Conservation (phyloP, 208 protist species). For the Porcisia hertigi region DNA sequence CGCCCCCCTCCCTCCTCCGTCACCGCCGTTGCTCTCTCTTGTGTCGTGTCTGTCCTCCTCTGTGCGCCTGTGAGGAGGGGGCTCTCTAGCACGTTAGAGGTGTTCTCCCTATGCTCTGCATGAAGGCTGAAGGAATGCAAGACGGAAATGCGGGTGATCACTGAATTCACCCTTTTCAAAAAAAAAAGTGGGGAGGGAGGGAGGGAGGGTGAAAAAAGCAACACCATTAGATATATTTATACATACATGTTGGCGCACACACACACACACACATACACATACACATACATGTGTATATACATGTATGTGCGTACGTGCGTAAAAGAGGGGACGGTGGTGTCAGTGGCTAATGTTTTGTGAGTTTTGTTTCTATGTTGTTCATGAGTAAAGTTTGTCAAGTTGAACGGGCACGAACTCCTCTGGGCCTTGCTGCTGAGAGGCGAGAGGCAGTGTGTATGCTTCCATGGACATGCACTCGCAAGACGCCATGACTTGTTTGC, state of each 20-base stretch:
- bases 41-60: neutral
- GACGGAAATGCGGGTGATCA: too few relatives aligned
- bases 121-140: too few relatives aligned
- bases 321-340: too few relatives aligned
- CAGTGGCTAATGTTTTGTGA: neutral
- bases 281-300: neutral
- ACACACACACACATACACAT: constrained; percentile 1
- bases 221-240: too few relatives aligned
- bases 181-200: too few relatives aligned
- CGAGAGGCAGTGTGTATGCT: too few relatives aligned
- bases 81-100: neutral
- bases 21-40: neutral
- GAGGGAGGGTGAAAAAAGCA: too few relatives aligned
- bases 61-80: neutral
- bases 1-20: neutral
- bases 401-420: too few relatives aligned
- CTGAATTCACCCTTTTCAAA: too few relatives aligned
- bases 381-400: neutral
- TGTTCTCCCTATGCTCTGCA: neutral
- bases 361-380: neutral
- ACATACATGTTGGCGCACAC: neutral
- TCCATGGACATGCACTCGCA: neutral
- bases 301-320: too few relatives aligned
- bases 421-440: too few relatives aligned
- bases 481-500: neutral